Conservation (phyloP, 2,329 filamentous ascomycete species). For the Colletotrichum theobromicola region DNA sequence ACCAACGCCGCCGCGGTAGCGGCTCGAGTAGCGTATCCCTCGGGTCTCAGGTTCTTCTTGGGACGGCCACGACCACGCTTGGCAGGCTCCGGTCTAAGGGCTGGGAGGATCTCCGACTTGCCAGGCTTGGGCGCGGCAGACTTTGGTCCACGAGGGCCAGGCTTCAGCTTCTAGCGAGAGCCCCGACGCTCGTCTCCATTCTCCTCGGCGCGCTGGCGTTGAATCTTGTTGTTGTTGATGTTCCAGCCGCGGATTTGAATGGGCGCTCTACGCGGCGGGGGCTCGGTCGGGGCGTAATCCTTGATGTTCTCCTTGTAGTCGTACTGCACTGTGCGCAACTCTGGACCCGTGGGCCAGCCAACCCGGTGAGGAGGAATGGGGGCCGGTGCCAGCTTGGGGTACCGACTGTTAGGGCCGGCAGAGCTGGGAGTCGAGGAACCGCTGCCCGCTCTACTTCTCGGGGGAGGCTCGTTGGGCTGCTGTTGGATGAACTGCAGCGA, state of each 20-base stretch:
- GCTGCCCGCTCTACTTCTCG: slow-evolving; percentile 21
- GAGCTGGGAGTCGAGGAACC: slow-evolving; percentile 22
- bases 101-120: not conserved
- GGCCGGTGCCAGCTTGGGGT: slow-evolving; percentile 64
- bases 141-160: not conserved
- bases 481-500: slow-evolving; percentile 19
- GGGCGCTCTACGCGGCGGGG: slow-evolving; percentile 60
- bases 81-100: not conserved
- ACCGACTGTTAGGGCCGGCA: slow-evolving; percentile 28
- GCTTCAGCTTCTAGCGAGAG: slow-evolving; percentile 15
- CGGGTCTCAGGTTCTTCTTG: not conserved
- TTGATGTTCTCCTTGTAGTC: slow-evolving; percentile 61
- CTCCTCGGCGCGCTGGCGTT: slow-evolving; percentile 14
- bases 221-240: slow-evolving; percentile 20
- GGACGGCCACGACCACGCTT: not conserved
- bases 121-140: not conserved
- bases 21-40: not conserved
- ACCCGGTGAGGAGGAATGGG: slow-evolving; percentile 57
- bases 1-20: not conserved
- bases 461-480: slow-evolving; percentile 2
- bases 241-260: slow-evolving; percentile 62
- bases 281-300: slow-evolving; percentile 60
- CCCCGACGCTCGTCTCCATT: slow-evolving; percentile 23
- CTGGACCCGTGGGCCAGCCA: slow-evolving; percentile 50
- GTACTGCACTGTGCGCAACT: slow-evolving; percentile 65